Percentiles rank a stretch among this genome's conserved stretches.
Conservation (phyloP, 257 asterid species). For the Misopates orontium region DNA sequence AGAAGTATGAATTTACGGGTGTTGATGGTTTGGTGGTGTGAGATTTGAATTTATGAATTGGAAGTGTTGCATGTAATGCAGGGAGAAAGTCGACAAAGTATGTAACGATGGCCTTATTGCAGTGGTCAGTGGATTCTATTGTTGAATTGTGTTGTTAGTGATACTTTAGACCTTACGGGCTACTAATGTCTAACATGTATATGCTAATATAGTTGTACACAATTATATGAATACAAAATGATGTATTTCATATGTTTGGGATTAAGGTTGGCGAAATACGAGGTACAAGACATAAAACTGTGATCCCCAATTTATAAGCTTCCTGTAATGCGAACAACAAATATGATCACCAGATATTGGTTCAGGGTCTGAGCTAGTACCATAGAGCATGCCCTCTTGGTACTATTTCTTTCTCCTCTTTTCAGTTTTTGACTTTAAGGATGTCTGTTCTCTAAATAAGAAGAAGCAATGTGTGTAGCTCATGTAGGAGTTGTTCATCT, state of each 20-base stretch:
- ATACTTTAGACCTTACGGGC: not conserved
- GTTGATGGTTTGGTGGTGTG: not conserved
- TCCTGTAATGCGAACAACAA: not conserved
- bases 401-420: not conserved
- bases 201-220: constrained; percentile 1
- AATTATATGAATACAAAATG: not conserved
- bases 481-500: constrained; percentile 2
- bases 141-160: constrained; percentile 16
- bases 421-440: too few species aligned
- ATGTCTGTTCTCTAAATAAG: too few species aligned
- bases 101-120: not conserved
- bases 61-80: constrained; percentile 22
- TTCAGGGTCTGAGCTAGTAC: not conserved
- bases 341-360: not conserved
- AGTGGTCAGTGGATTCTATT: constrained; percentile 5
- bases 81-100: constrained; percentile 9
- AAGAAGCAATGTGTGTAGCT: not conserved
- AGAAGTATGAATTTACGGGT: not conserved
- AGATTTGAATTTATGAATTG: constrained; percentile 1
- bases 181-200: not conserved
- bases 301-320: not conserved
- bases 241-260: not conserved
- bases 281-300: not conserved
- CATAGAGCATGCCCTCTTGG: not conserved
- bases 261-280: not conserved